Evolutionary conservation across 148 eudicot genomes (phyloP).

Genomic region (Cornus controversa): DNA sequence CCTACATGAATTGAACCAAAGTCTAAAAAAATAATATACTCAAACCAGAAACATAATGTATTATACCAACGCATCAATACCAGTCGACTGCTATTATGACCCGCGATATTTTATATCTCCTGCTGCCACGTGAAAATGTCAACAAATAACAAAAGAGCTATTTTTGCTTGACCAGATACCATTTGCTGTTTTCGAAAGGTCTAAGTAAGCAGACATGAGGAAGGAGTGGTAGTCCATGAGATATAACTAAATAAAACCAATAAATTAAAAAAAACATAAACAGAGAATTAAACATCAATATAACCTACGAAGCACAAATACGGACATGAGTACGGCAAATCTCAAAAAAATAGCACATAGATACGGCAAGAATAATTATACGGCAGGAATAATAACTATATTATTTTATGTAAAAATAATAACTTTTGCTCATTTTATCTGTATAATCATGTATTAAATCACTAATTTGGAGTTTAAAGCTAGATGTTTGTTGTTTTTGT

Average conservation of each 20-base stretch:
- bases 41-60: neutral
- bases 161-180: neutral
- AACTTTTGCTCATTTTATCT: too few species aligned
- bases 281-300: too few species aligned
- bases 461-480: too few species aligned
- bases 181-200: neutral
- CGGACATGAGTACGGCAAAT: too few species aligned
- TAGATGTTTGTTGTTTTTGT: too few species aligned
- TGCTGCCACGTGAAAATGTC: neutral
- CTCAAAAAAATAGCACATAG: too few species aligned
- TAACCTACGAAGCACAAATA: too few species aligned
- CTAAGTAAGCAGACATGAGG: neutral
- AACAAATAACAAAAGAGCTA: neutral
- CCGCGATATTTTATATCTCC: slow-evolving; percentile 1
- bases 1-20: slow-evolving; percentile 37
- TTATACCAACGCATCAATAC: neutral
- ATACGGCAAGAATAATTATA: too few species aligned
- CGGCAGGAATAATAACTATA: too few species aligned
- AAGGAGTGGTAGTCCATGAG: neutral
- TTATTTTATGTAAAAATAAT: too few species aligned
- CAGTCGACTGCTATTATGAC: neutral
- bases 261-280: too few species aligned
- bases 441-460: too few species aligned
- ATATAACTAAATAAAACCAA: neutral
- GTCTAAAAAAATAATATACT: neutral